Conservation (phyloP, 345 rosid species). For the Hypericum androsaemum region DNA sequence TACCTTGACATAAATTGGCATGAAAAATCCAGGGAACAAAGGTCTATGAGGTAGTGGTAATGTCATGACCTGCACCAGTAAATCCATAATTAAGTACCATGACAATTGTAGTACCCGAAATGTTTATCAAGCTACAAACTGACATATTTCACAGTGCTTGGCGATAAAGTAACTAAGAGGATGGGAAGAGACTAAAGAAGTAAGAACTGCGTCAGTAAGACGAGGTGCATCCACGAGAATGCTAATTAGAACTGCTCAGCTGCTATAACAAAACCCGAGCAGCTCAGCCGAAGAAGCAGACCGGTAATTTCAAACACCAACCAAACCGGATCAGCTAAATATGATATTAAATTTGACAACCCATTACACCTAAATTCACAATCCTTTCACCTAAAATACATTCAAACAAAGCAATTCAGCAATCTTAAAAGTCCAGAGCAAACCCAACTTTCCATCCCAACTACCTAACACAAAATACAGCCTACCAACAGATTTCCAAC, state of each 20-base stretch:
- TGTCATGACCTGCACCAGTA: slow-evolving; percentile 65
- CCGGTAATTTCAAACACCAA: too few species aligned
- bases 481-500: background rate
- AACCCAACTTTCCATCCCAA: background rate
- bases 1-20: slow-evolving; percentile 98
- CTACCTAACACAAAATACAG: too few species aligned
- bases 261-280: background rate
- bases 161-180: slow-evolving; percentile 6
- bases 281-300: too few species aligned
- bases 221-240: background rate
- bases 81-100: too few species aligned
- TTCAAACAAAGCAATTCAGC: background rate
- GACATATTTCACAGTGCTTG: too few species aligned
- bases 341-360: background rate
- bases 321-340: too few species aligned
- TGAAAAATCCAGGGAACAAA: slow-evolving; percentile 92
- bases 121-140: too few species aligned
- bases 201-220: background rate
- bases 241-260: background rate
- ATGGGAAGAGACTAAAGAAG: slow-evolving; percentile 5
- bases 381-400: background rate
- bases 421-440: background rate
- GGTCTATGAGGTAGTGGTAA: slow-evolving; percentile 89
- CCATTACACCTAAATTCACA: background rate
- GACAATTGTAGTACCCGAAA: too few species aligned